phyloP scores from a whole-genome alignment of 768 basidiomycete species.

The Boletus rubroflammeus region DNA sequence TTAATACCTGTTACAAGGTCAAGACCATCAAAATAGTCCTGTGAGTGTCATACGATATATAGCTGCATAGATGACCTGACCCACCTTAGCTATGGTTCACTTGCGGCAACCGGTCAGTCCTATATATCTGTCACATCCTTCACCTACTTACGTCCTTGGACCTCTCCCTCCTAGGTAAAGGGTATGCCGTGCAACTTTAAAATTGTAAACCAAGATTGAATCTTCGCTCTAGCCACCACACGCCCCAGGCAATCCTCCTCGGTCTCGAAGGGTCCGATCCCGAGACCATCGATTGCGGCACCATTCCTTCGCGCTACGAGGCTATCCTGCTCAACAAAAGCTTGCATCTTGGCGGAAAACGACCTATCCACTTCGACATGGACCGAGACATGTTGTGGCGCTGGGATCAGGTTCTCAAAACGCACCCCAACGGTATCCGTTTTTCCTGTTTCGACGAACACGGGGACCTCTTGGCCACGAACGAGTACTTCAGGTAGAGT shows the following conservation, averaged over 20 bases:
- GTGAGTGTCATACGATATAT: constrained; percentile 39
- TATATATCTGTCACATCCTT: neutral
- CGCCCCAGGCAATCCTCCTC: constrained; percentile 81
- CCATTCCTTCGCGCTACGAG: constrained; percentile 72
- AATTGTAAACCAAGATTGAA: constrained; percentile 1
- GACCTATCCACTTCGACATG: constrained; percentile 82
- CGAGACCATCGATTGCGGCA: constrained; percentile 88
- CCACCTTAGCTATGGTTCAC: constrained; percentile 70
- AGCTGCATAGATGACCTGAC: neutral
- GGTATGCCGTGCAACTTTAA: constrained; percentile 41
- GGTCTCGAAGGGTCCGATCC: constrained; percentile 89
- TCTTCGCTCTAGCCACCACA: constrained; percentile 60
- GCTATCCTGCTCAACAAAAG: constrained; percentile 62
- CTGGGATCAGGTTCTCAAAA: constrained; percentile 84
- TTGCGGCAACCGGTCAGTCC: constrained; percentile 81
- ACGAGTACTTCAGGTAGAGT: constrained; percentile 80
- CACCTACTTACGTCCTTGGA: constrained; percentile 3
- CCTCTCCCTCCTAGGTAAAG: constrained; percentile 54
- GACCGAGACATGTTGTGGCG: constrained; percentile 91
- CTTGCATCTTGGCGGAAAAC: constrained; percentile 68
- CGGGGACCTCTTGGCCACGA: constrained; percentile 89
- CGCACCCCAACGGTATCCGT: constrained; percentile 90
- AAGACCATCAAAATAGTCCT: constrained; percentile 80
- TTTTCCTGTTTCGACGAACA: constrained; percentile 79
- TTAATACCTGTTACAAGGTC: constrained; percentile 44